Evolutionary conservation across 306 rosid species (phyloP).

Genomic region (Luffa acutangula): DNA sequence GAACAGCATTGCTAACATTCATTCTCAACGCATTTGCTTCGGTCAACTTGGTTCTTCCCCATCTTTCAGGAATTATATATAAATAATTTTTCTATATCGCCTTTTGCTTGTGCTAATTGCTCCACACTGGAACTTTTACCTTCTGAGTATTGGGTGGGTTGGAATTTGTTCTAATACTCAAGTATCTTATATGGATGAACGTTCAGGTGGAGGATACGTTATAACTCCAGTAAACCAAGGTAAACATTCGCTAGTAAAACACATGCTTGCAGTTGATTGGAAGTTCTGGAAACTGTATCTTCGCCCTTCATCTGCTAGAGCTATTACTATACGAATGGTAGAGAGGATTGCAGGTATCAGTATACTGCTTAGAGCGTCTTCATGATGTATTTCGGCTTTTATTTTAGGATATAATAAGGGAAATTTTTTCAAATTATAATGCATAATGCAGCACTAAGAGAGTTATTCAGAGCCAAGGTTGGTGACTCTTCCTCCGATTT

Average conservation of each 20-base stretch:
- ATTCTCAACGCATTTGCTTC: background rate
- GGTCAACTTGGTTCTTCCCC: background rate
- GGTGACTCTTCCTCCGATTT: conserved; percentile 25
- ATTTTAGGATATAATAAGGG: background rate
- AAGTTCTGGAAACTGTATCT: conserved; percentile 65
- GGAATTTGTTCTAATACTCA: background rate
- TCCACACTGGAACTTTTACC: background rate
- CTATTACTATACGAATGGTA: conserved; percentile 69
- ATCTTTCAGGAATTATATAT: background rate
- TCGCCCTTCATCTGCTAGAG: conserved; percentile 51
- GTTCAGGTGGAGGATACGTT: conserved; percentile 84
- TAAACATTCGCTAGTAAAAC: conserved; percentile 62
- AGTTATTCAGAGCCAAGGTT: conserved; percentile 41
- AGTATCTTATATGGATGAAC: background rate
- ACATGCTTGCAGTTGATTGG: conserved; percentile 94
- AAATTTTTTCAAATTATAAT: background rate
- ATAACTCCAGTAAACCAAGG: conserved; percentile 67
- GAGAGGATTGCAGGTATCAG: conserved; percentile 62
- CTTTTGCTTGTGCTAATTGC: background rate
- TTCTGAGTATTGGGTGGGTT: background rate
- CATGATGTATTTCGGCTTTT: background rate
- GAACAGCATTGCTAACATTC: background rate
- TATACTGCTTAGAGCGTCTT: conserved; percentile 11
- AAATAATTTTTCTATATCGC: background rate
- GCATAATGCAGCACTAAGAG: conserved; percentile 56